Conservation (phyloP, 371 early-diverging fungal genomes). For the Mucor circinelloides region DNA sequence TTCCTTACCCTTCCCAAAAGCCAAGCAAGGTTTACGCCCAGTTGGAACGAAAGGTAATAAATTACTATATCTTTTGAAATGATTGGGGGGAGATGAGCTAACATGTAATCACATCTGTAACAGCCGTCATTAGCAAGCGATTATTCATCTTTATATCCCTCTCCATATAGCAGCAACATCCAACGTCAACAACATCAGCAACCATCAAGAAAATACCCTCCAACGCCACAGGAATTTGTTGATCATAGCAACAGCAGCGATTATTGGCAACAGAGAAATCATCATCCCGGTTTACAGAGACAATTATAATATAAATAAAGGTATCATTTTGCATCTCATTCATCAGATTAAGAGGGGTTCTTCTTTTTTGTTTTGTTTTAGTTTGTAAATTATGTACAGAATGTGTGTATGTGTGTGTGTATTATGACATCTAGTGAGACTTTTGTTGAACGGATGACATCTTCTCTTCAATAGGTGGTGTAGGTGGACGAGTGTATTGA, state of each 20-base stretch:
- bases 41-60: too few relatives aligned
- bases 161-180: not conserved
- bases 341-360: not conserved
- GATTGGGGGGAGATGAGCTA: too few relatives aligned
- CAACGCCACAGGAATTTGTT: not conserved
- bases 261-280: not conserved
- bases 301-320: not conserved
- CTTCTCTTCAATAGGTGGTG: constrained; percentile 7
- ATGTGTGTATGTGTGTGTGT: not conserved
- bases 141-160: not conserved
- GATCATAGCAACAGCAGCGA: not conserved
- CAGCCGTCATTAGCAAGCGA: not conserved
- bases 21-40: too few relatives aligned
- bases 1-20: too few relatives aligned
- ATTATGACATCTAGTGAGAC: not conserved
- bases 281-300: not conserved
- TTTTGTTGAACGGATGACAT: not conserved
- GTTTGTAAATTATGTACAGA: not conserved
- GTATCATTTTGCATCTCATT: not conserved
- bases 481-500: not conserved
- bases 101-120: not conserved
- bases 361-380: too few relatives aligned
- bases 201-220: not conserved
- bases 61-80: too few relatives aligned
- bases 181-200: not conserved